Percentiles rank a stretch among this genome's conserved stretches.
Conservation (phyloP, 352 stramenopile genomes). For the Globisporangium paddicum region DNA sequence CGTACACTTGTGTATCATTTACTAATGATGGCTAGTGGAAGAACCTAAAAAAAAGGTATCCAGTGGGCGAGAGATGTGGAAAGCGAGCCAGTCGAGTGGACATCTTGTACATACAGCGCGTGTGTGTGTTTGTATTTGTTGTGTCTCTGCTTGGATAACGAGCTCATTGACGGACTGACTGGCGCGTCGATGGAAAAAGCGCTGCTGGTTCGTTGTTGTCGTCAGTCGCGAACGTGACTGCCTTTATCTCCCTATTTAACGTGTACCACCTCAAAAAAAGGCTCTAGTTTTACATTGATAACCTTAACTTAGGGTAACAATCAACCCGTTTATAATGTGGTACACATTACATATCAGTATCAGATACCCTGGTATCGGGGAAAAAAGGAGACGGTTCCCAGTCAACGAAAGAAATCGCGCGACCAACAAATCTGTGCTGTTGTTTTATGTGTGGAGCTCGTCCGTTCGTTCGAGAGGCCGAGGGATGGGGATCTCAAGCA, state of each 20-base stretch:
- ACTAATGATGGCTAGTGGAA: not conserved
- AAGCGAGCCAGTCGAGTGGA: not conserved
- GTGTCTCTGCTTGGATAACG: not conserved
- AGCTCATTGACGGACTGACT: not conserved
- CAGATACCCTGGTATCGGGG: not conserved
- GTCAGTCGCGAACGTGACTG: not conserved
- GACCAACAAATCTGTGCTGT: not conserved
- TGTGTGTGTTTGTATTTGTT: too few species aligned
- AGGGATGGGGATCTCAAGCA: not conserved
- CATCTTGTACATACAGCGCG: not conserved
- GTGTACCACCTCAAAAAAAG: not conserved
- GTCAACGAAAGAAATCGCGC: slow-evolving; percentile 7
- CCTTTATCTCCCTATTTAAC: not conserved
- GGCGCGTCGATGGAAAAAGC: not conserved
- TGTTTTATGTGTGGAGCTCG: not conserved
- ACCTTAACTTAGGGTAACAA: not conserved
- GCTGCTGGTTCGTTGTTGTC: not conserved
- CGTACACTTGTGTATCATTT: not conserved
- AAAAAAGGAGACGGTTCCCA: slow-evolving; percentile 4
- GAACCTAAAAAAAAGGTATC: not conserved
- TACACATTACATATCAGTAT: not conserved
- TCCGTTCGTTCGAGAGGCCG: not conserved
- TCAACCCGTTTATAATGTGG: not conserved
- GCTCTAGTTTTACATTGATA: not conserved
- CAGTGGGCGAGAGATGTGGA: not conserved